Evolutionary conservation across 2,329 filamentous ascomycete genomes (phyloP), one percentile per base, ranked within the genome.

Genomic region (Fusarium sp.): DNA sequence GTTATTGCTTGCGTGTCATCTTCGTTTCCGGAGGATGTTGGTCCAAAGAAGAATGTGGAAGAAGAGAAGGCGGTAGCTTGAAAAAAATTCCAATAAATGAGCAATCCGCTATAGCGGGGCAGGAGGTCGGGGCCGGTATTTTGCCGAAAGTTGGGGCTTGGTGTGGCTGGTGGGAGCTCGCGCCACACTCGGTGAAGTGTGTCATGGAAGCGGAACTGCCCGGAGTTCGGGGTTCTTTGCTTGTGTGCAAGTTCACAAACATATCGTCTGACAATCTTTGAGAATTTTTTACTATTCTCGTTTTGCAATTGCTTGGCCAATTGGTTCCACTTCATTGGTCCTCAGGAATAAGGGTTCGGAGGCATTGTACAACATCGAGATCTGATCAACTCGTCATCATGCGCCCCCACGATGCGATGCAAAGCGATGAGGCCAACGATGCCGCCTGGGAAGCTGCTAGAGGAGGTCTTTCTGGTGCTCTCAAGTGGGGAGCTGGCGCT

Each of bases 371-470:
- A 39, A 19, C 19, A 26, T 21, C 47, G n/a, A 46, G 28, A 26
- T 31, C 40, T 28, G 50, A 47, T 31, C 53, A 57, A 54, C 22
- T 31, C 49, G 24, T 55, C 57, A 73, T 61, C 21, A 74, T 75
- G 73, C 71, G 71, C 42, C 6, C 62, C 39, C 64, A 66, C 80
- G 88, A 87, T 71, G 85, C 84, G 66, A 81, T 91, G 75, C 87
- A 87, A 52, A 88, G 87, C 70, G 87, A 88, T 42, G 92, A 95
- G 77, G 88, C 91, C 50, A 87, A 87, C 67, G 84, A 87, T 58
- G 92, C 92, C 46, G 89, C 91, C 42, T 91, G 90, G 88, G 91
- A 92, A 74, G 92, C 91, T 36, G 85, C 85, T 4, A 85, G 85
- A 66, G 93, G 92, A 36, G 92, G 91, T 19, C 79, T 87, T 33